A percentile compares a stretch with the other conserved stretches of the same genome.
Evolutionary conservation across 176 grass and related monocot species (phyloP).

Genomic region (Raddia distichophylla): DNA sequence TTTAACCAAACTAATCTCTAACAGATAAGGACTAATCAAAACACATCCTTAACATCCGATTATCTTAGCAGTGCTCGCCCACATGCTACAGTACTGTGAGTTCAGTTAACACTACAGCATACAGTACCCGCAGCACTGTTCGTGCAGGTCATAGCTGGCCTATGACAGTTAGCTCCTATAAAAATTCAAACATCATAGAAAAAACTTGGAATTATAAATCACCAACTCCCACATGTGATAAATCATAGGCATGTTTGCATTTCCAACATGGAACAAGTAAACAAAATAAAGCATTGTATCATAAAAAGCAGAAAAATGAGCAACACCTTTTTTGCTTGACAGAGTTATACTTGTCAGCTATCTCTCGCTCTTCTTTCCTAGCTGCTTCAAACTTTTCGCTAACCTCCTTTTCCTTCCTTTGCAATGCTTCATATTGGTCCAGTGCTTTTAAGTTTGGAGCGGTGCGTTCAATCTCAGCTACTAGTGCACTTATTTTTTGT

Average conservation of each 20-base stretch:
- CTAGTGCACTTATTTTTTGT: slow-evolving; percentile 58
- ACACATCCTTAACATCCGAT: too few species aligned
- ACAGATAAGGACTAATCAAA: too few species aligned
- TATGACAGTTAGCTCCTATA: background rate
- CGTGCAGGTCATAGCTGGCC: too few species aligned
- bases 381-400: slow-evolving; percentile 86
- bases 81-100: too few species aligned
- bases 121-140: too few species aligned
- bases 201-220: slow-evolving; percentile 9
- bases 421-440: slow-evolving; percentile 91
- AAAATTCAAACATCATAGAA: slow-evolving; percentile 23
- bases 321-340: slow-evolving; percentile 79
- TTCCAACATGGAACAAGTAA: slow-evolving; percentile 4
- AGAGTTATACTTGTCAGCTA: slow-evolving; percentile 84
- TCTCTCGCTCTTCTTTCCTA: slow-evolving; percentile 91
- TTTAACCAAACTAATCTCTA: too few species aligned
- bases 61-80: too few species aligned
- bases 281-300: background rate
- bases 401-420: slow-evolving; percentile 89
- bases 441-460: slow-evolving; percentile 94
- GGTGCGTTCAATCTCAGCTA: slow-evolving; percentile 87
- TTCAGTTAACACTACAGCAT: too few species aligned
- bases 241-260: slow-evolving; percentile 13
- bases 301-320: slow-evolving; percentile 32
- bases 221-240: slow-evolving; percentile 11